A percentile compares a stretch with the other conserved stretches of the same genome.
Evolutionary conservation across 345 rosid species (phyloP).

Genomic region (Brassica rapa): DNA sequence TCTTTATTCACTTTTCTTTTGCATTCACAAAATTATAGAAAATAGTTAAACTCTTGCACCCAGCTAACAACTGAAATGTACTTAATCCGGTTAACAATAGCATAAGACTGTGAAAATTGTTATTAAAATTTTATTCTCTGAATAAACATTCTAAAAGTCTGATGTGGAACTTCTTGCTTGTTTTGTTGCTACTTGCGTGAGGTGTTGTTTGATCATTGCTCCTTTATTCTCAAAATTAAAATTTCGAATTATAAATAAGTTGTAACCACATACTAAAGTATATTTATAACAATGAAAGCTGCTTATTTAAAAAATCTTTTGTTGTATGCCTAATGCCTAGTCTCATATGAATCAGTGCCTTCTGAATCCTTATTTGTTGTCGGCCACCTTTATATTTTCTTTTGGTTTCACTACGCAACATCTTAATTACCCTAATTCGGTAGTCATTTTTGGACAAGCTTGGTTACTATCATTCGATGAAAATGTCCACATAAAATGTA

Average conservation of each 20-base stretch:
- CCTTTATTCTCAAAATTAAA: constrained; percentile 23
- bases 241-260: constrained; percentile 14
- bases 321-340: constrained; percentile 28
- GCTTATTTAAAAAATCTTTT: constrained; percentile 17
- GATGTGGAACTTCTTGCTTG: constrained; percentile 12
- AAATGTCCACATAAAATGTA: neutral
- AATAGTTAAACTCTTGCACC: neutral
- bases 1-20: constrained; percentile 14
- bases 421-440: neutral
- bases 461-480: neutral
- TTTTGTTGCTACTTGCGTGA: neutral
- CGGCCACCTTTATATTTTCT: constrained; percentile 34
- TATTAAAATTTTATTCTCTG: neutral
- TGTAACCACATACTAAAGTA: constrained; percentile 32
- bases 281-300: constrained; percentile 29
- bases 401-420: constrained; percentile 8
- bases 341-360: constrained; percentile 39
- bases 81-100: neutral
- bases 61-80: neutral
- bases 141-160: neutral
- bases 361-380: constrained; percentile 39
- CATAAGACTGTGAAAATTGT: neutral
- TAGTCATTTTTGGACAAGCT: neutral
- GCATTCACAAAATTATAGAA: neutral
- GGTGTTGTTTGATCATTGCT: neutral